A percentile compares a stretch with the other conserved stretches of the same genome.
phyloP scores from a whole-genome alignment of 148 eudicot species.

The Mesembryanthemum crystallinum region DNA sequence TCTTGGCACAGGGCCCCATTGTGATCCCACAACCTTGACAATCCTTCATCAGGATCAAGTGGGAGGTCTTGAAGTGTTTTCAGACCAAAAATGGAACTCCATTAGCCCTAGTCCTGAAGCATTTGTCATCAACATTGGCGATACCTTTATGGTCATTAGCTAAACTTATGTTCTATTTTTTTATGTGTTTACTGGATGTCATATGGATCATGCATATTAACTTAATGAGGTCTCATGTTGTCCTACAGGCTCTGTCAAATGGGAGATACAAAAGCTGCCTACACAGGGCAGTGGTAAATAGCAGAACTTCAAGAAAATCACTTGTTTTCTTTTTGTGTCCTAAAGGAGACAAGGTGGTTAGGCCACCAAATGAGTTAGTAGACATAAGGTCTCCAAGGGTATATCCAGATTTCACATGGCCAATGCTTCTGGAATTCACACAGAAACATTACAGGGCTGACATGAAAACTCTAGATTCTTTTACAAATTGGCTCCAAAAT shows the following conservation, averaged over 20 bases:
- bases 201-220: background rate
- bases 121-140: slow-evolving; percentile 65
- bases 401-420: slow-evolving; percentile 53
- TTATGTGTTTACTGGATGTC: background rate
- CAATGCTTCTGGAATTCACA: slow-evolving; percentile 39
- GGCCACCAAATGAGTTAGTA: slow-evolving; percentile 38
- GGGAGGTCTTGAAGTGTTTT: slow-evolving; percentile 58
- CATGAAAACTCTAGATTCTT: slow-evolving; percentile 40
- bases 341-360: slow-evolving; percentile 40
- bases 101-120: slow-evolving; percentile 39
- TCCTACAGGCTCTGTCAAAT: slow-evolving; percentile 44
- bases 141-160: slow-evolving; percentile 57
- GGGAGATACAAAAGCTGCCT: slow-evolving; percentile 50
- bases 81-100: slow-evolving; percentile 54
- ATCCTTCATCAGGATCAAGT: slow-evolving; percentile 64
- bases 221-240: background rate
- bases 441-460: slow-evolving; percentile 50
- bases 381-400: slow-evolving; percentile 23
- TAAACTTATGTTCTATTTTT: background rate
- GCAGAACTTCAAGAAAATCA: slow-evolving; percentile 36
- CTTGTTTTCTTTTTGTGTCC: slow-evolving; percentile 49
- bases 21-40: slow-evolving; percentile 65
- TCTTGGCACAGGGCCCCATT: slow-evolving; percentile 76
- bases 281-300: slow-evolving; percentile 56
- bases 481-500: slow-evolving; percentile 35